Conservation (phyloP, 768 basidiomycete genomes). For the Baorangia bicolor region DNA sequence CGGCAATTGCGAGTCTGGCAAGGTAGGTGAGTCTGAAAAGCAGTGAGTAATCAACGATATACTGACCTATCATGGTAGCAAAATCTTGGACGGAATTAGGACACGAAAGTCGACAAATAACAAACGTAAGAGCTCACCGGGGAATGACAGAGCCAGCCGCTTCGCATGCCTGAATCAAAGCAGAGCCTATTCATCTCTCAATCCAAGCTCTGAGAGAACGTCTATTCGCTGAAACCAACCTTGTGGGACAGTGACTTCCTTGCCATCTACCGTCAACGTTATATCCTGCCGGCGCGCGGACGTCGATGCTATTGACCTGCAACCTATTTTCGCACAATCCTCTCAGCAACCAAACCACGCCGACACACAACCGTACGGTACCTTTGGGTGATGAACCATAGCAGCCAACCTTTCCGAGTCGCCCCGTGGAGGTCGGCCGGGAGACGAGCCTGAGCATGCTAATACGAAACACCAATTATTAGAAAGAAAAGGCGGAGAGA, state of each 20-base stretch:
- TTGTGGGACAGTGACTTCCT: slow-evolving; percentile 95
- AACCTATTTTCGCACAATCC: slow-evolving; percentile 39
- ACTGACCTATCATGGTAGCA: slow-evolving; percentile 82
- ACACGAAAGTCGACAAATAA: not conserved
- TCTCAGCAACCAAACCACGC: slow-evolving; percentile 1
- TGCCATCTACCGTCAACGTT: slow-evolving; percentile 93
- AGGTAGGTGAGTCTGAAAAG: not conserved
- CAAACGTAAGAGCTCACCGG: slow-evolving; percentile 46
- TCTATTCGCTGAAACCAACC: slow-evolving; percentile 51
- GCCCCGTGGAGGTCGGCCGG: slow-evolving; percentile 63
- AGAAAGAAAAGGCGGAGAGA: slow-evolving; percentile 16
- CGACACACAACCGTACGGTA: slow-evolving; percentile 8
- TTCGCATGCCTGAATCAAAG: slow-evolving; percentile 96
- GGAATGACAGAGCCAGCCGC: slow-evolving; percentile 82
- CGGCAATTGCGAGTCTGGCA: slow-evolving; percentile 89
- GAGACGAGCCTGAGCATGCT: slow-evolving; percentile 71
- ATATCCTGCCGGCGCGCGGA: slow-evolving; percentile 72
- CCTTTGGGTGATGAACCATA: slow-evolving; percentile 39
- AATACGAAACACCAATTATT: slow-evolving; percentile 16
- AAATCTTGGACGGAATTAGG: slow-evolving; percentile 48
- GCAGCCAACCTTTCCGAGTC: slow-evolving; percentile 62
- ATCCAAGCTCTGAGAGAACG: not conserved
- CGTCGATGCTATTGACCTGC: slow-evolving; percentile 63
- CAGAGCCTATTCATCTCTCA: slow-evolving; percentile 60
- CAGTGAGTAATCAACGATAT: not conserved